These are phyloP conservation scores for Pueraria montana DNA, from an alignment of 306 rosid genomes.

Conservation along the genomic window DNA sequence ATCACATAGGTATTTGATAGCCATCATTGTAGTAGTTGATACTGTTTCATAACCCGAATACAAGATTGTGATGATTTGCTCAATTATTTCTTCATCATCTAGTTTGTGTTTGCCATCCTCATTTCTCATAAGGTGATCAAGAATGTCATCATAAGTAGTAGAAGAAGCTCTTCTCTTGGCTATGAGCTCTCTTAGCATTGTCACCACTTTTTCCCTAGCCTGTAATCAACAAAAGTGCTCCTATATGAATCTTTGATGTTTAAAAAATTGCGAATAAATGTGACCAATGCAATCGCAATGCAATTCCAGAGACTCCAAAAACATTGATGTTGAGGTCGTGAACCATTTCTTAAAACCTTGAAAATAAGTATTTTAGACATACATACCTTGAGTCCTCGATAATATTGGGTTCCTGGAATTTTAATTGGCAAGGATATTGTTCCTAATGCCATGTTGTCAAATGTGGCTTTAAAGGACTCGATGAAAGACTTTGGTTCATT, in stretches of 20 bases:
- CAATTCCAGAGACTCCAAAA: neutral
- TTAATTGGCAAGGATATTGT: slow-evolving; percentile 79
- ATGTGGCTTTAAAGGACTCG: slow-evolving; percentile 59
- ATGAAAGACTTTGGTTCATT: slow-evolving; percentile 55
- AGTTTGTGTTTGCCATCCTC: slow-evolving; percentile 62
- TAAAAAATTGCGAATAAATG: neutral
- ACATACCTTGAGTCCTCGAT: slow-evolving; percentile 67
- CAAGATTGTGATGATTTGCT: slow-evolving; percentile 70
- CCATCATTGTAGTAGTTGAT: slow-evolving; percentile 89
- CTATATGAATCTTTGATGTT: neutral
- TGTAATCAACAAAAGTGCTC: slow-evolving; percentile 22
- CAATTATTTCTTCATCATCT: slow-evolving; percentile 72
- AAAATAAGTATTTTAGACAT: neutral
- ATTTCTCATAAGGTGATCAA: slow-evolving; percentile 55
- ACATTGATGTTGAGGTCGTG: neutral
- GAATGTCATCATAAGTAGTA: slow-evolving; percentile 61
- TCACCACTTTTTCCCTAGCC: slow-evolving; percentile 65
- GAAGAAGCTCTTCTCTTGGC: slow-evolving; percentile 66
- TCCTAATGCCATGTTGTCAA: slow-evolving; percentile 65
- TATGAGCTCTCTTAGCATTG: slow-evolving; percentile 55
- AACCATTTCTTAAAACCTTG: neutral
- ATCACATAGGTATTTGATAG: slow-evolving; percentile 76
- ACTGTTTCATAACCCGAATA: slow-evolving; percentile 93
- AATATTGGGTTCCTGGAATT: slow-evolving; percentile 76
- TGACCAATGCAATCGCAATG: neutral